A percentile compares a stretch with the other conserved stretches of the same genome.
Conservation (phyloP, 306 rosid genomes). For the Erythrophleum fordii region DNA sequence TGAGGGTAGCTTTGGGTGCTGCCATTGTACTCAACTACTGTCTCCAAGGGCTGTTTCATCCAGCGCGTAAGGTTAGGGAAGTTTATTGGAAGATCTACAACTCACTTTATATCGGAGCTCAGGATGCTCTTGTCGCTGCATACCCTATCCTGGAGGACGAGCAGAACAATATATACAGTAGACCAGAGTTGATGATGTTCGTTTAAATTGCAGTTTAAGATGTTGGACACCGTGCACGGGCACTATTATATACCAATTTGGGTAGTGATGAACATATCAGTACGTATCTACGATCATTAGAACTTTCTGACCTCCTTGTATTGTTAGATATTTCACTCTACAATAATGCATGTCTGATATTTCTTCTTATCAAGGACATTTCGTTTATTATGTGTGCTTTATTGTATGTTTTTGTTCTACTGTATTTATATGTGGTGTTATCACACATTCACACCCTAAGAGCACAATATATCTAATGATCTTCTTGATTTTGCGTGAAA, state of each 20-base stretch:
- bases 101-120: slow-evolving; percentile 73
- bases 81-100: slow-evolving; percentile 85
- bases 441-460: not conserved
- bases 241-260: not conserved
- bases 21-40: slow-evolving; percentile 84
- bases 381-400: not conserved
- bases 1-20: slow-evolving; percentile 95
- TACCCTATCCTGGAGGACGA: slow-evolving; percentile 73
- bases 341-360: not conserved
- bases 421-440: not conserved
- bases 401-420: not conserved
- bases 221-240: not conserved
- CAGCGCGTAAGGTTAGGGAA: slow-evolving; percentile 81
- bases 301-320: not conserved
- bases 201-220: slow-evolving; percentile 35
- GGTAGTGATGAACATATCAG: not conserved
- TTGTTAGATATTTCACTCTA: not conserved
- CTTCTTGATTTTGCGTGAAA: not conserved
- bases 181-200: slow-evolving; percentile 73
- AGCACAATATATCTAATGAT: not conserved
- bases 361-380: not conserved
- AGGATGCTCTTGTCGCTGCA: slow-evolving; percentile 79
- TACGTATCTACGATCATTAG: not conserved
- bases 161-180: slow-evolving; percentile 58
- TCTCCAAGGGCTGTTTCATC: slow-evolving; percentile 79